These are phyloP conservation scores for Mycena chlorophos DNA, from an alignment of 768 basidiomycete genomes.

Conservation along the genomic window DNA sequence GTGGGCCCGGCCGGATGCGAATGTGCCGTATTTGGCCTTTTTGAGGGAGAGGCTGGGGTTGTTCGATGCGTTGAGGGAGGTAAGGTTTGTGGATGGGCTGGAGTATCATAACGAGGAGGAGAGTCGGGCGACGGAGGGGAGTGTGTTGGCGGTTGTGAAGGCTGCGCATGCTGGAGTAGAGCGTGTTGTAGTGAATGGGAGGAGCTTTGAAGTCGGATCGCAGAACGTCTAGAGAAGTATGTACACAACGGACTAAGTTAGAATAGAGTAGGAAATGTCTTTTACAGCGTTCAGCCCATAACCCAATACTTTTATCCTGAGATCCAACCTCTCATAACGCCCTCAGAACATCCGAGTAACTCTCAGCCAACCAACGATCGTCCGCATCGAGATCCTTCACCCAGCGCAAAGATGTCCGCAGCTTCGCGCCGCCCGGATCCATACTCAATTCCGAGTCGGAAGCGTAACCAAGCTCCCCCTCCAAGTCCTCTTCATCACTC, in stretches of 20 bases:
- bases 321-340: constrained; percentile 3
- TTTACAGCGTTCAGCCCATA: too few species aligned
- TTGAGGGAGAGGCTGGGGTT: neutral
- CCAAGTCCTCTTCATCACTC: constrained; percentile 2
- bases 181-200: neutral
- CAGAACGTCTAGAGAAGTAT: neutral
- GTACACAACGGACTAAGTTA: neutral
- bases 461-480: neutral
- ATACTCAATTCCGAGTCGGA: constrained; percentile 7
- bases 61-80: neutral
- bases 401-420: constrained; percentile 3
- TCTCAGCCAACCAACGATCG: constrained; percentile 15
- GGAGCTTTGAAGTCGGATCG: too few species aligned
- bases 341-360: constrained; percentile 8
- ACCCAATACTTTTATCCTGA: too few species aligned
- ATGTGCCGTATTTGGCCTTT: neutral
- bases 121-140: neutral
- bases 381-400: constrained; percentile 2
- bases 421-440: constrained; percentile 1
- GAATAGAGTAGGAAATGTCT: too few species aligned
- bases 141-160: neutral
- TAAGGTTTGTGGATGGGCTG: neutral
- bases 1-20: neutral
- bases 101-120: neutral
- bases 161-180: neutral